Percentiles rank a stretch among this genome's conserved stretches.
Conservation (phyloP, 179 eudicot genomes). For the Silene vulgaris region DNA sequence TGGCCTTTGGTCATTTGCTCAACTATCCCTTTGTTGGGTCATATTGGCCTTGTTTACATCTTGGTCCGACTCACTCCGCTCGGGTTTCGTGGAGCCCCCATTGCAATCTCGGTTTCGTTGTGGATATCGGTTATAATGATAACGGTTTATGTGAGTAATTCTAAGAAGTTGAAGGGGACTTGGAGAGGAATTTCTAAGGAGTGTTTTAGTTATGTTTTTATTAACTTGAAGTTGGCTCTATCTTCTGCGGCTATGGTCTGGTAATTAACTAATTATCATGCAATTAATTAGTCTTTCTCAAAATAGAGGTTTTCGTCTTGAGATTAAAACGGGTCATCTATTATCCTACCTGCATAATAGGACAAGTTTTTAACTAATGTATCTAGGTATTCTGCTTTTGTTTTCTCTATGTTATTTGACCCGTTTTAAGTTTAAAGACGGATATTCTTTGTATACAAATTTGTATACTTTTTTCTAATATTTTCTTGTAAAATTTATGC, state of each 20-base stretch:
- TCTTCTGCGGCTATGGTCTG: slow-evolving; percentile 72
- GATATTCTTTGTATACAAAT: no score
- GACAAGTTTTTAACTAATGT: no score
- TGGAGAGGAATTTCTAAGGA: slow-evolving; percentile 45
- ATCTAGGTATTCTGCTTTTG: no score
- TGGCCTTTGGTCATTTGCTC: slow-evolving; percentile 48
- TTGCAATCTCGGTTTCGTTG: slow-evolving; percentile 48
- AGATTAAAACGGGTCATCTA: no score
- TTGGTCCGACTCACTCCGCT: slow-evolving; percentile 44
- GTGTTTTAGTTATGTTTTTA: slow-evolving; percentile 26
- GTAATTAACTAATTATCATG: slow-evolving; percentile 27
- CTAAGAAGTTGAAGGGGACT: slow-evolving; percentile 34
- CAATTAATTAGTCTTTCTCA: no score
- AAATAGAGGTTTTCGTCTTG: no score
- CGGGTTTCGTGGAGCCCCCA: slow-evolving; percentile 50
- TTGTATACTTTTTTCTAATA: no score
- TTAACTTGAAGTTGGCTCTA: slow-evolving; percentile 43
- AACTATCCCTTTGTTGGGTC: slow-evolving; percentile 35
- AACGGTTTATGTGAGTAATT: slow-evolving; percentile 30
- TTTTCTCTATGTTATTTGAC: no score
- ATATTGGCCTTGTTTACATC: slow-evolving; percentile 36
- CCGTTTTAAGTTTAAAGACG: no score
- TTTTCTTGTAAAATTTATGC: neutral
- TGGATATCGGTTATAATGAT: slow-evolving; percentile 51
- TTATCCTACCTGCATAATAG: no score